Conservation (phyloP, 108 stramenopile genomes). For the Cyclotella cryptica region DNA sequence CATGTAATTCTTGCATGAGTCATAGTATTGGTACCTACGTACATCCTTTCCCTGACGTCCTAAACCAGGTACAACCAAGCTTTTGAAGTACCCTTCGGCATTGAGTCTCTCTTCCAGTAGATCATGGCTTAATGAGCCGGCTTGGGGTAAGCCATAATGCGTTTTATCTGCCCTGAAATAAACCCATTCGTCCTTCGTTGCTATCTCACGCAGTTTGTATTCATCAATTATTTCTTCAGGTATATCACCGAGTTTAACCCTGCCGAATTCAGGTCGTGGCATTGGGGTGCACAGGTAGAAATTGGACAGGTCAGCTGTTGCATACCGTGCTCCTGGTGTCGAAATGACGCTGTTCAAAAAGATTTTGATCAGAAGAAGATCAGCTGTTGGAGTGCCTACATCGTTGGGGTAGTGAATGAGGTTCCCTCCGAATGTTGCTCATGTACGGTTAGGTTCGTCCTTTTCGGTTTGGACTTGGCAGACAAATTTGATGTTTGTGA, state of each 20-base stretch:
- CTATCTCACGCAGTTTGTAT: conserved; percentile 31
- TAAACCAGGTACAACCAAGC: conserved; percentile 40
- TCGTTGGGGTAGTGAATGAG: conserved; percentile 37
- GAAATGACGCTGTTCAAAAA: conserved; percentile 57
- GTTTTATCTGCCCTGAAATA: conserved; percentile 16
- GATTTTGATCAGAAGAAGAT: conserved; percentile 27
- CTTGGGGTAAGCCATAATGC: conserved; percentile 13
- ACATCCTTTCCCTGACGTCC: too few relatives aligned
- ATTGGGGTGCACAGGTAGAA: conserved; percentile 57
- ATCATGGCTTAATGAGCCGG: conserved; percentile 49
- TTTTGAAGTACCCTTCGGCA: conserved; percentile 33
- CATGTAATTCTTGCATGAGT: too few relatives aligned
- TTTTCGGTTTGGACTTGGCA: conserved; percentile 1
- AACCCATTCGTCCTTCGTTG: conserved; percentile 16
- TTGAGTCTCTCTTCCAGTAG: conserved; percentile 26
- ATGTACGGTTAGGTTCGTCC: not conserved
- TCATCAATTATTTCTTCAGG: conserved; percentile 45
- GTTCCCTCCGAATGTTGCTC: conserved; percentile 31
- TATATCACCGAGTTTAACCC: conserved; percentile 35
- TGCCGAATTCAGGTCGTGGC: conserved; percentile 48
- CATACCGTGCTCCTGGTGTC: conserved; percentile 37
- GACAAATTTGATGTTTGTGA: conserved; percentile 16
- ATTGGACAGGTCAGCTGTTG: conserved; percentile 53
- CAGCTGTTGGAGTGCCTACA: conserved; percentile 33
- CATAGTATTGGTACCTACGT: too few relatives aligned